These are phyloP conservation scores for Suhomyces pyralidae DNA, from an alignment of 805 yeast species.

Conservation along the genomic window DNA sequence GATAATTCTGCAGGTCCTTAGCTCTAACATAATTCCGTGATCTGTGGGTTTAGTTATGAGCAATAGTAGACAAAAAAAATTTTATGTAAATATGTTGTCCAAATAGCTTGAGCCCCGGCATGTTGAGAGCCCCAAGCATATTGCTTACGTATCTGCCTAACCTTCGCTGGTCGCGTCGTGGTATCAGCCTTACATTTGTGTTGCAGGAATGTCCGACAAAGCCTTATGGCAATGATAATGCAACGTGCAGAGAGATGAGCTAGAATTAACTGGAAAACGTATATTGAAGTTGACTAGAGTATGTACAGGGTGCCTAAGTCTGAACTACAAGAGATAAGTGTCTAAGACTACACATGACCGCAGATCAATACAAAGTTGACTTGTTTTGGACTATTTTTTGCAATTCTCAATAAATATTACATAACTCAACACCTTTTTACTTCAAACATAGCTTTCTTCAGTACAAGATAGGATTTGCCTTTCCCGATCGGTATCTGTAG, in stretches of 20 bases:
- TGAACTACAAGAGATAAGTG: not conserved
- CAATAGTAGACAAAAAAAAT: not conserved
- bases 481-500: not conserved
- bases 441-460: not conserved
- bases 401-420: not conserved
- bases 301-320: not conserved
- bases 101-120: not conserved
- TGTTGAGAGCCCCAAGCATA: not conserved
- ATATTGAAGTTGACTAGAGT: not conserved
- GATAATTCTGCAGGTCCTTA: not conserved
- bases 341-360: not conserved
- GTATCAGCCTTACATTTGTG: not conserved
- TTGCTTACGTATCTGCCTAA: not conserved
- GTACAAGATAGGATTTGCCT: not conserved
- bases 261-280: not conserved
- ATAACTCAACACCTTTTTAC: no score
- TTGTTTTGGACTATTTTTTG: not conserved
- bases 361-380: not conserved
- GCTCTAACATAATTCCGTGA: not conserved
- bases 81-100: not conserved
- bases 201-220: not conserved
- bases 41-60: not conserved
- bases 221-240: not conserved
- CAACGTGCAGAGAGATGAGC: not conserved
- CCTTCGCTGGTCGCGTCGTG: not conserved